Evolutionary conservation across 768 basidiomycete genomes (phyloP), one percentile per base, ranked within the genome.

Genomic region (Tricholoma hemisulphureum): DNA sequence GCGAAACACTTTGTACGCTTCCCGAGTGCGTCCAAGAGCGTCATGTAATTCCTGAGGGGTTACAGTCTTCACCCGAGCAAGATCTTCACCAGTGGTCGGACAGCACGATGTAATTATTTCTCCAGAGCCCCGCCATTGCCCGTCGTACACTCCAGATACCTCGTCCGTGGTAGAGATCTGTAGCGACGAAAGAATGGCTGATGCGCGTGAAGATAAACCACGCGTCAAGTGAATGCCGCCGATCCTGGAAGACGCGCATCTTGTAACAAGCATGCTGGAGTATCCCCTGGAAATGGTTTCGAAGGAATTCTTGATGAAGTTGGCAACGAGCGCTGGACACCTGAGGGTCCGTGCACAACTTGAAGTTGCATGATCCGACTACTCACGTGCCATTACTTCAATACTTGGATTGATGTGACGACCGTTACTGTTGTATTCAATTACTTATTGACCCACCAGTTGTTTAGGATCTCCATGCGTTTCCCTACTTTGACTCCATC

Each of bases 31-130:
- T 57, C 80, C 79, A 58, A 98, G 68, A 3, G 88, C 82, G 16
- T 77, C 73, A 55, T 88, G 81, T 3, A 95, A 79, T 66, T 98
- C 95, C 55, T 80, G 72, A 8, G 86, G 84, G 8, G 87, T 84
- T 0, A 90, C 93, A 31, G 87, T 84, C 55, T 77, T 82, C 46
- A 96, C 84, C 55, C 80, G 80, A 34, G 88, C 95, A 34, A 98
- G 75, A 14, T 86, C 75, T 67, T 96, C 93, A 2, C 93, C 93
- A 14, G 94, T 96, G 8, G 92, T 84, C 13, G 94, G 94, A 70
- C 94, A 96, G 16, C 83, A 67, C 52, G 89, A 91, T 62, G 82
- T 75, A 16, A 90, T 66, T 4, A 90, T 56, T 53, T 88, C 87
- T 2, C 93, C 93, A 18, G 82, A 80, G 20, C 92, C 93, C 56